phyloP scores from a whole-genome alignment of 371 early-diverging fungal genomes.

The Dinochytrium kinnereticum region DNA sequence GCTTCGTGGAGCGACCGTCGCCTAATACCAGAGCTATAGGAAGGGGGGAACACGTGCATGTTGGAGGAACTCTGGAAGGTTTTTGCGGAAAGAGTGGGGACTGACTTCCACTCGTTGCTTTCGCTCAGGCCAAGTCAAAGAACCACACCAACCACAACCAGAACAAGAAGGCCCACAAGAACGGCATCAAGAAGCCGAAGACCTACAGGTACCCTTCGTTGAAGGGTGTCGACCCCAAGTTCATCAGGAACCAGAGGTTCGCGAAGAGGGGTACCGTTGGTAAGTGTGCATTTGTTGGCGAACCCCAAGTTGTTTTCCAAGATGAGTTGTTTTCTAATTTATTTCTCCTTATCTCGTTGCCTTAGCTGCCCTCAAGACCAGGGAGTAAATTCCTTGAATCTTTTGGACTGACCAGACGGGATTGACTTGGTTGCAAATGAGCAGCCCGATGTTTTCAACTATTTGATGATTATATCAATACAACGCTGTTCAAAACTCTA shows the following conservation, averaged over 20 bases:
- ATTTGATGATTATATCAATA: too few relatives aligned
- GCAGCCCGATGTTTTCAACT: too few relatives aligned
- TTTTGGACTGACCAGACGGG: too few relatives aligned
- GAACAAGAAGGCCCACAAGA: slow-evolving; percentile 98
- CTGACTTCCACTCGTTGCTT: neutral
- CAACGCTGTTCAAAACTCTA: too few relatives aligned
- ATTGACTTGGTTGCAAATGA: too few relatives aligned
- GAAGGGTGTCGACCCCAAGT: slow-evolving; percentile 97
- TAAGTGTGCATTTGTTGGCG: too few relatives aligned
- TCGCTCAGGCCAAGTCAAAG: slow-evolving; percentile 55
- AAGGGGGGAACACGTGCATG: too few relatives aligned
- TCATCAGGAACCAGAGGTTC: slow-evolving; percentile 97
- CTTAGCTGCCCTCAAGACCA: slow-evolving; percentile 13
- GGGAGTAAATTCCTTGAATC: neutral
- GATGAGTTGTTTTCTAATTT: neutral
- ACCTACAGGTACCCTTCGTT: slow-evolving; percentile 84
- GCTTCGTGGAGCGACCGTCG: too few relatives aligned
- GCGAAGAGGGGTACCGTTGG: slow-evolving; percentile 80
- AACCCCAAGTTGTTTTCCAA: too few relatives aligned
- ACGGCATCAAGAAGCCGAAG: slow-evolving; percentile 93
- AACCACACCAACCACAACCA: slow-evolving; percentile 99
- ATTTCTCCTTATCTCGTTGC: neutral
- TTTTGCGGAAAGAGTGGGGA: neutral
- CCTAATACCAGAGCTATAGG: too few relatives aligned
- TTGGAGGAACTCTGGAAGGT: neutral